A percentile compares a stretch with the other conserved stretches of the same genome.
Evolutionary conservation across 148 eudicot genomes (phyloP).

Genomic region (Rhododendron vialii): DNA sequence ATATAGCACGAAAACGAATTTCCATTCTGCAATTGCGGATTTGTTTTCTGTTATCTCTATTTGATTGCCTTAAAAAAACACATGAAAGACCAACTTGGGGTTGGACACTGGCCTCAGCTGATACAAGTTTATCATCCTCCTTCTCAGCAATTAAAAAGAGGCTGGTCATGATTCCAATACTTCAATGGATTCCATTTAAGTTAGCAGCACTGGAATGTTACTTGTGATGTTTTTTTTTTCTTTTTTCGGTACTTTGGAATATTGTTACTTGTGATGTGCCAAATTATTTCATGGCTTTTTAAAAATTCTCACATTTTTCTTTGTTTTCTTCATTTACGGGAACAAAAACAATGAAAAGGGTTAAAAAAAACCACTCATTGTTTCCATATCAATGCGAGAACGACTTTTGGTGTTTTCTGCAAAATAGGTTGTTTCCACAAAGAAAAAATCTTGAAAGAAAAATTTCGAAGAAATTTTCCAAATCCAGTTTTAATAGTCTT

Average conservation of each 20-base stretch:
- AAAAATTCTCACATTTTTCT: neutral
- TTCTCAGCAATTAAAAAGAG: neutral
- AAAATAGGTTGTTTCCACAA: neutral
- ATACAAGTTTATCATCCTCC: neutral
- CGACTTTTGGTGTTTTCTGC: neutral
- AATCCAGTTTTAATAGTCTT: neutral
- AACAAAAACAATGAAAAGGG: neutral
- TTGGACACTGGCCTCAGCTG: neutral
- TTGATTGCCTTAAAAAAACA: neutral
- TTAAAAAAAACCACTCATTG: neutral
- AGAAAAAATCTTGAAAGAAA: neutral
- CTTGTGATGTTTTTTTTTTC: neutral
- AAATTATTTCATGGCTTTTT: neutral
- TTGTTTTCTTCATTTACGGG: neutral
- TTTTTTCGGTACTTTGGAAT: no score
- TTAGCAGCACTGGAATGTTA: neutral
- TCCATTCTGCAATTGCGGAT: neutral
- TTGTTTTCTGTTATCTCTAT: neutral
- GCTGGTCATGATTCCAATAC: neutral
- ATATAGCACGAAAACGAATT: neutral
- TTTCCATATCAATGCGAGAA: neutral
- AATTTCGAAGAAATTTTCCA: neutral
- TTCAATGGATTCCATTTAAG: neutral
- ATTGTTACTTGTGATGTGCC: neutral
- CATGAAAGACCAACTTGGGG: neutral